A percentile compares a stretch with the other conserved stretches of the same genome.
Conservation (phyloP, 129 eudicot species). For the Artemisia argyi region DNA sequence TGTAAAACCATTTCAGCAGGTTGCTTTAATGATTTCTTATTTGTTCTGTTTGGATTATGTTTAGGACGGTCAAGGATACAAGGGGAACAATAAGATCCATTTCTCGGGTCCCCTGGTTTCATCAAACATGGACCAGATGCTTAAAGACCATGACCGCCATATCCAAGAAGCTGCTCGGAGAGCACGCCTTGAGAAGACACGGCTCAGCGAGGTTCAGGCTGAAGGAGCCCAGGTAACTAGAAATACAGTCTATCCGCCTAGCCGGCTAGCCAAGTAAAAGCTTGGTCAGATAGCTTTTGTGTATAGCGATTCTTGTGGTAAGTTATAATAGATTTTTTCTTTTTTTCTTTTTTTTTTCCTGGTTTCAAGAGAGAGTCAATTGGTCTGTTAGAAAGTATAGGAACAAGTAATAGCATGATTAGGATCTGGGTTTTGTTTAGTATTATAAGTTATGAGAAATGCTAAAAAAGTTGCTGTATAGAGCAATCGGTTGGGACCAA, state of each 20-base stretch:
- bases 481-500: neutral
- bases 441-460: constrained; percentile 1
- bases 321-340: neutral
- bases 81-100: constrained; percentile 54
- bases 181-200: constrained; percentile 57
- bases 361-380: constrained; percentile 5
- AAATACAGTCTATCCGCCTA: constrained; percentile 24
- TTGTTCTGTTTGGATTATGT: neutral
- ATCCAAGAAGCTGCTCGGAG: constrained; percentile 84
- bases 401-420: constrained; percentile 10
- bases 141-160: constrained; percentile 82
- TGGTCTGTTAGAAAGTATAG: constrained; percentile 25
- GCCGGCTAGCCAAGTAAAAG: constrained; percentile 35
- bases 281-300: constrained; percentile 16
- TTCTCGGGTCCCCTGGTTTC: constrained; percentile 81
- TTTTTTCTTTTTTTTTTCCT: constrained; percentile 5
- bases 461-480: constrained; percentile 12
- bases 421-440: constrained; percentile 6
- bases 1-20: neutral
- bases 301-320: constrained; percentile 8
- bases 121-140: constrained; percentile 81
- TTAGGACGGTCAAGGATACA: constrained; percentile 47
- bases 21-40: neutral
- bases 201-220: constrained; percentile 37
- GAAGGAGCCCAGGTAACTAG: constrained; percentile 16